Base-by-base conservation (phyloP, 768 basidiomycete species). In the Russula foetens region DNA sequence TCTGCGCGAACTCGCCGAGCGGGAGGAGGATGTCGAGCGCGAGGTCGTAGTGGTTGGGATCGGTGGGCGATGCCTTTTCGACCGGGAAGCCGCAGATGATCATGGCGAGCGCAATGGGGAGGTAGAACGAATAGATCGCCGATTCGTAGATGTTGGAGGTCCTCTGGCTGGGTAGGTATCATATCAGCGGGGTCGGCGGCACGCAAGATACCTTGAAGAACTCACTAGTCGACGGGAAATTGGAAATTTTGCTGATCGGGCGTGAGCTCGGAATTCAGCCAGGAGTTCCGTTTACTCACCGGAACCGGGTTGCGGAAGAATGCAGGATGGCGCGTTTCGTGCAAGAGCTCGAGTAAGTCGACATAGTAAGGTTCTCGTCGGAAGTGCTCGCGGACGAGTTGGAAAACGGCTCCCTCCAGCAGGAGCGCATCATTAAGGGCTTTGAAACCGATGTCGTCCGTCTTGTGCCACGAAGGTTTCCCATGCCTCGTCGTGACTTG, bases 101-200 rank as follows among this genome's bases (percentile, higher is more conserved):
- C 87, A 98, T 86, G 19, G 93, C 92, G 63, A 94, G 85, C 11
- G 95, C 97, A 63, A 98, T 91, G 46, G 97, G 93, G 64, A 99
- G 91, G 77, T 98, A 97, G 81, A 97, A 98, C 31, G 92, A 97
- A 75, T 98, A 98, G 77, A 82, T 98, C 0, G 96, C 92, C 31
- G 95, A 97, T 76, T 99, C 98, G 84, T 94, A 98, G 64, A 92
- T 81, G 59, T 97, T 94, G 71, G 98, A 96, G 58, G 91, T 81
- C 63, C 83, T 81, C 70, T 97, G 93, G 70, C 92, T 96, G 68
- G 31, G 29, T 4, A 43, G 29, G 35, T 11, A 23, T 38, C 28
- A 64, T 35, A 35, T 35, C 9, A 35, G 35, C 35, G 9, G 9
- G 8, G n/a, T n/a, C n/a, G n/a, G 59, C 35, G 35, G 53, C 44